Evolutionary conservation across 1,139 yeast genomes (phyloP).

Genomic region (Debaryomyces sp.): DNA sequence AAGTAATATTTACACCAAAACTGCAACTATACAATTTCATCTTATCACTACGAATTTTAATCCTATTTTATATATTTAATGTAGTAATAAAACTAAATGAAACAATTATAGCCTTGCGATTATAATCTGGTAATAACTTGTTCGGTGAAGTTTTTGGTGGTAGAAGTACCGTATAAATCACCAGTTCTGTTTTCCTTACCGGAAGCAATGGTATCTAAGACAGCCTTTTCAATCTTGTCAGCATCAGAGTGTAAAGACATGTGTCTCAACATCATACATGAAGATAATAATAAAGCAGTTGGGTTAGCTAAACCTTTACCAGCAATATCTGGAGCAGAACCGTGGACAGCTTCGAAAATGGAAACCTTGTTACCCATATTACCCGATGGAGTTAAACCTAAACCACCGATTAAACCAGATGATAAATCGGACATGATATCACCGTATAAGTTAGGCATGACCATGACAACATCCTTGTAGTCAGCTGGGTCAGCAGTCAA

Average conservation of each 20-base stretch:
- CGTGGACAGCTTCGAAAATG: constrained; percentile 98
- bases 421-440: constrained; percentile 97
- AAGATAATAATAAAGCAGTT: constrained; percentile 92
- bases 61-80: constrained; percentile 6
- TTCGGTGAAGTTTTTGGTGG: constrained; percentile 86
- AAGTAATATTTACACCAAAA: neutral
- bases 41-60: neutral
- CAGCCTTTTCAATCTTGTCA: constrained; percentile 83
- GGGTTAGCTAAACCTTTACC: constrained; percentile 99
- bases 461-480: constrained; percentile 85
- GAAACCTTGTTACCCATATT: constrained; percentile 98
- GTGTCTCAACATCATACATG: constrained; percentile 99
- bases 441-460: constrained; percentile 99
- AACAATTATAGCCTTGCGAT: constrained; percentile 9
- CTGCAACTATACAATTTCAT: neutral
- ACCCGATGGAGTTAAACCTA: constrained; percentile 98
- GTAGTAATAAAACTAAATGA: constrained; percentile 4
- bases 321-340: constrained; percentile 98
- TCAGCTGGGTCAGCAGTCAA: constrained; percentile 87
- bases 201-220: constrained; percentile 88
- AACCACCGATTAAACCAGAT: constrained; percentile 96
- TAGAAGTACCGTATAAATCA: constrained; percentile 91
- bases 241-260: constrained; percentile 86
- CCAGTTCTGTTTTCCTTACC: constrained; percentile 93
- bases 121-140: constrained; percentile 54